These are phyloP conservation scores for Trypanosomatidae sp. DNA, from an alignment of 208 protist genomes.

Conservation along the genomic window DNA sequence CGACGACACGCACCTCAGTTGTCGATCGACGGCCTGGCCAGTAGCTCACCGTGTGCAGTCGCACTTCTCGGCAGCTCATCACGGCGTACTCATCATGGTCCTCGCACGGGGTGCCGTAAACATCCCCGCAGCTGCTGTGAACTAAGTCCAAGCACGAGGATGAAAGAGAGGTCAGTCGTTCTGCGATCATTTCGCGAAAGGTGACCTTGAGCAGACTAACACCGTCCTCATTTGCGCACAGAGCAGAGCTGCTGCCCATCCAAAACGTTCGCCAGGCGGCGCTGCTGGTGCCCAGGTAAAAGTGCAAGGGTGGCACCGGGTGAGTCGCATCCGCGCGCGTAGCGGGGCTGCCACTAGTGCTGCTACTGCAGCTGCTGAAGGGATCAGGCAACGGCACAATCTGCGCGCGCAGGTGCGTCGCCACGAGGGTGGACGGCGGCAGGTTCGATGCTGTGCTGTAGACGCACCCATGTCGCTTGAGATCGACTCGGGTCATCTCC, in stretches of 20 bases:
- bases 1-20: conserved; percentile 13
- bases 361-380: background rate
- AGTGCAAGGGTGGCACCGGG: conserved; percentile 12
- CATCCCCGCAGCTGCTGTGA: conserved; percentile 39
- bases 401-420: conserved; percentile 27
- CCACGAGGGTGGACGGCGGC: conserved; percentile 9
- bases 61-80: conserved; percentile 30
- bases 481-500: conserved; percentile 25
- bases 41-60: conserved; percentile 33
- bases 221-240: conserved; percentile 45
- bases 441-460: conserved; percentile 5
- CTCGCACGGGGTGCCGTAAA: conserved; percentile 18
- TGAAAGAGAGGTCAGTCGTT: conserved; percentile 19
- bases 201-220: conserved; percentile 24
- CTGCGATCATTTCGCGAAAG: conserved; percentile 9
- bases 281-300: conserved; percentile 47
- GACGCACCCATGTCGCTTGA: conserved; percentile 3
- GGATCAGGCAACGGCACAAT: conserved; percentile 14
- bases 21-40: background rate
- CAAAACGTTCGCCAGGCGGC: conserved; percentile 48
- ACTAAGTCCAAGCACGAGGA: conserved; percentile 20
- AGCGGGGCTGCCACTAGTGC: background rate
- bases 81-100: conserved; percentile 47
- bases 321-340: background rate
- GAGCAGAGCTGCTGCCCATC: conserved; percentile 39